These are phyloP conservation scores for Crithidia brevicula DNA, from an alignment of 208 protist species.

Conservation along the genomic window DNA sequence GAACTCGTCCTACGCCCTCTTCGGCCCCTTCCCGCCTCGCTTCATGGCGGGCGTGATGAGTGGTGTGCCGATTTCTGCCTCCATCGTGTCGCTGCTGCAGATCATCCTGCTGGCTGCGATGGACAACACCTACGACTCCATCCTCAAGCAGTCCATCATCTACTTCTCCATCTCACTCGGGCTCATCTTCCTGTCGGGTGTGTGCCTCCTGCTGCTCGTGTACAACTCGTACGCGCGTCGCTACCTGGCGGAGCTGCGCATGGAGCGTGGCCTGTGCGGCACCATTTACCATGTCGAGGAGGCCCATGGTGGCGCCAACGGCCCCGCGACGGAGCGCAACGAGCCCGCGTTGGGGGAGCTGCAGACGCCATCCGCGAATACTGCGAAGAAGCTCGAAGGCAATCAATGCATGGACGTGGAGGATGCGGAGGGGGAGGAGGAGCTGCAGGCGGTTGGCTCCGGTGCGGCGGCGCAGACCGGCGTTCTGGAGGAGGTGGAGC, in stretches of 20 bases:
- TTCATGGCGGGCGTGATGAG: slow-evolving; percentile 53
- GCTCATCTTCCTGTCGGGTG: slow-evolving; percentile 36
- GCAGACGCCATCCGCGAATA: not conserved
- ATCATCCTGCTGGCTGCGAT: slow-evolving; percentile 64
- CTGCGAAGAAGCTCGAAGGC: not conserved
- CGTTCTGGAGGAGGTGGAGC: slow-evolving; percentile 27
- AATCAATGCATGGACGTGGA: not conserved
- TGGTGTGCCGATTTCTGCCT: slow-evolving; percentile 47
- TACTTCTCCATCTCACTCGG: slow-evolving; percentile 56
- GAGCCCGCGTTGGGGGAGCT: slow-evolving; percentile 13
- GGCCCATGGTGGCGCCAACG: not conserved
- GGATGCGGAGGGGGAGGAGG: not conserved
- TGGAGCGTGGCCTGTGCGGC: slow-evolving; percentile 13
- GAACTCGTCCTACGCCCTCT: slow-evolving; percentile 67
- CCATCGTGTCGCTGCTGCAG: slow-evolving; percentile 47
- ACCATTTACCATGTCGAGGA: slow-evolving; percentile 22
- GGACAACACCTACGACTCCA: slow-evolving; percentile 36
- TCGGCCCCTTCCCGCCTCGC: slow-evolving; percentile 46
- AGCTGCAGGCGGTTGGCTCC: not conserved
- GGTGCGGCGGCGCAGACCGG: slow-evolving; percentile 20
- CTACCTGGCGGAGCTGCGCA: slow-evolving; percentile 57
- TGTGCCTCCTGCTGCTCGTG: slow-evolving; percentile 29
- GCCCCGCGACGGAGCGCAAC: not conserved
- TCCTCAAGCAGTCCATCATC: slow-evolving; percentile 47
- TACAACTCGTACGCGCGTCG: slow-evolving; percentile 45